phyloP scores from a whole-genome alignment of 768 basidiomycete genomes.

The Tricholoma furcatifolium region DNA sequence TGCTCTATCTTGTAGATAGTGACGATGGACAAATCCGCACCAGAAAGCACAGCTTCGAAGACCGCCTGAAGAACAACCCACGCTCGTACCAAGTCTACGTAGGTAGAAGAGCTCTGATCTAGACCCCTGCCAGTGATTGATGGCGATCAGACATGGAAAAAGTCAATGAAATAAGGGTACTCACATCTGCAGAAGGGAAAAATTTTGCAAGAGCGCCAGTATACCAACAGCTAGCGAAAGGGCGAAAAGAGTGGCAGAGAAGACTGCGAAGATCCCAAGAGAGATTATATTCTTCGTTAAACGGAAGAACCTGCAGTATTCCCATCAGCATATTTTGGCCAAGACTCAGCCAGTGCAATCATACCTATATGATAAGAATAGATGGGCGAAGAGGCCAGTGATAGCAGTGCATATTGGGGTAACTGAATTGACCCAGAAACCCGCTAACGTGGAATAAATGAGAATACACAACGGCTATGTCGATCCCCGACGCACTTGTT shows the following conservation, averaged over 20 bases:
- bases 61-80: slow-evolving; percentile 11
- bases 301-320: slow-evolving; percentile 15
- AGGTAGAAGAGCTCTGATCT: not conserved
- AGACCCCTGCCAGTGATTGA: slow-evolving; percentile 1
- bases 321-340: slow-evolving; percentile 16
- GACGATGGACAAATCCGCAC: not conserved
- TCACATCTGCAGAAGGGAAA: slow-evolving; percentile 19
- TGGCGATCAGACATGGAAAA: not conserved
- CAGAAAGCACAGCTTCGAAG: slow-evolving; percentile 12
- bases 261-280: not conserved
- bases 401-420: slow-evolving; percentile 34
- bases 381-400: slow-evolving; percentile 35
- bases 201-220: slow-evolving; percentile 6
- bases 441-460: slow-evolving; percentile 17
- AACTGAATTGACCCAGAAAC: slow-evolving; percentile 33
- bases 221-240: slow-evolving; percentile 16
- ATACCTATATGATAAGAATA: slow-evolving; percentile 32
- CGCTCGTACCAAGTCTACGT: not conserved
- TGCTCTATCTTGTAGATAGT: not conserved
- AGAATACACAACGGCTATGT: not conserved
- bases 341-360: not conserved
- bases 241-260: slow-evolving; percentile 10
- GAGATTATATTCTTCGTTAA: slow-evolving; percentile 9
- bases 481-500: slow-evolving; percentile 5
- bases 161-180: not conserved